Evolutionary conservation across 2,329 filamentous ascomycete genomes (phyloP), one percentile per base, ranked within the genome.

Genomic region (Aspergillus carbonarius): DNA sequence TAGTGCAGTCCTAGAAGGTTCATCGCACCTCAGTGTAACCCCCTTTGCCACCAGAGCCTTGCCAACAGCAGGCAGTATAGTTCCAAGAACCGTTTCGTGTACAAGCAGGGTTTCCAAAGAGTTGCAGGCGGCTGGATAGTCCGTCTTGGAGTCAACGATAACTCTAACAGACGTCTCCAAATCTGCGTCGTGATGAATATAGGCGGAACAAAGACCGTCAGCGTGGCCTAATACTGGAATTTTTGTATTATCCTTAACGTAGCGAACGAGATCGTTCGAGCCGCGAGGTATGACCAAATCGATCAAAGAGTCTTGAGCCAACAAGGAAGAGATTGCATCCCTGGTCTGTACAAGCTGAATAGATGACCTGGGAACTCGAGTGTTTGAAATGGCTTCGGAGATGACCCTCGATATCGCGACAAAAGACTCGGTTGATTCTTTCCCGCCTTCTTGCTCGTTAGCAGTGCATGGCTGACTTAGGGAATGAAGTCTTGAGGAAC

Each of bases 171-270:
- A 91, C 77, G 91, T 88, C 44, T 83, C 78, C 39, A 82, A 76
- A 67, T 96, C 88, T 49, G 91, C 93, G 58, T 92, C 90, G 10
- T 82, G 81, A 68, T 95, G 90, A 53, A 99, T 82, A 76, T 95
- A 99, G 62, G 92, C 86, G 62, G 87, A 85, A 79, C 95, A 99
- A 58, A 98, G 83, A 35, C 95, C 95, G 73, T 99, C 95, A 23
- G 95, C 95, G 73, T 99, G 95, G 62, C 95, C 95, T 23, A 99
- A 86, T 1, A 99, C 95, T 1, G 95, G 95, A 67, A 99, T 98
- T 71, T 91, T 91, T 54, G 95, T 97, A 63, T 89, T 89, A 46
- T 87, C 84, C 77, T 98, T 97, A 76, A 97, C 92, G 76, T 91
- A 91, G 58, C 90, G 85, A 40, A 97, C 93, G 8, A 97, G 85